phyloP scores from a whole-genome alignment of 495 filamentous ascomycete species.

The Aspergillus sclerotioniger region DNA sequence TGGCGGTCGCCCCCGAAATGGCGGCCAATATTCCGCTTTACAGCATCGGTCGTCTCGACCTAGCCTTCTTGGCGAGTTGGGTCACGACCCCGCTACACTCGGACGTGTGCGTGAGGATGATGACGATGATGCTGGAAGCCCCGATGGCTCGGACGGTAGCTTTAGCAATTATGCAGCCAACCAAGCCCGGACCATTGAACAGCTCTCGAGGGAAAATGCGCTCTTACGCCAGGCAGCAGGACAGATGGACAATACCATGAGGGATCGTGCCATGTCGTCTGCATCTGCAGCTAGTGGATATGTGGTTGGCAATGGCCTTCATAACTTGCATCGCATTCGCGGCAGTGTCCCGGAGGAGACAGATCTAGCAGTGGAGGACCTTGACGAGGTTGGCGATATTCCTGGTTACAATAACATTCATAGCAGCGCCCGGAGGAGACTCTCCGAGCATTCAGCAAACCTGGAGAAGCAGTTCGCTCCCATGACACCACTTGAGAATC shows the following conservation, averaged over 20 bases:
- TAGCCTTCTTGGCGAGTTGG: slow-evolving; percentile 79
- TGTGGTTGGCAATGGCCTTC: slow-evolving; percentile 50
- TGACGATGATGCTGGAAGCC: slow-evolving; percentile 70
- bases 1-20: slow-evolving; percentile 44
- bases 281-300: slow-evolving; percentile 41
- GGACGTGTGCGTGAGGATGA: slow-evolving; percentile 81
- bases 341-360: slow-evolving; percentile 67
- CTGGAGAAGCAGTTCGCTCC: slow-evolving; percentile 54
- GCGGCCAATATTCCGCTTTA: slow-evolving; percentile 62
- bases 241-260: slow-evolving; percentile 60
- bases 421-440: slow-evolving; percentile 50
- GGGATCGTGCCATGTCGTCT: slow-evolving; percentile 59
- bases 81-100: slow-evolving; percentile 66
- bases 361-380: slow-evolving; percentile 68
- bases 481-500: slow-evolving; percentile 62
- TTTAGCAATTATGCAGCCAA: slow-evolving; percentile 51
- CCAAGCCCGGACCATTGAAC: slow-evolving; percentile 68
- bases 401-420: slow-evolving; percentile 45
- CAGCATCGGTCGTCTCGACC: slow-evolving; percentile 83
- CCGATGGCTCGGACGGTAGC: slow-evolving; percentile 61
- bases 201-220: slow-evolving; percentile 70
- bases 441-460: slow-evolving; percentile 61
- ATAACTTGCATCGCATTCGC: slow-evolving; percentile 58
- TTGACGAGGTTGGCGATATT: slow-evolving; percentile 61
- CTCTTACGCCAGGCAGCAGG: slow-evolving; percentile 60